Percentiles rank a stretch among this genome's conserved stretches.
These are phyloP conservation scores for Gardenia jasminoides DNA, from an alignment of 257 asterid genomes.

Conservation along the genomic window DNA sequence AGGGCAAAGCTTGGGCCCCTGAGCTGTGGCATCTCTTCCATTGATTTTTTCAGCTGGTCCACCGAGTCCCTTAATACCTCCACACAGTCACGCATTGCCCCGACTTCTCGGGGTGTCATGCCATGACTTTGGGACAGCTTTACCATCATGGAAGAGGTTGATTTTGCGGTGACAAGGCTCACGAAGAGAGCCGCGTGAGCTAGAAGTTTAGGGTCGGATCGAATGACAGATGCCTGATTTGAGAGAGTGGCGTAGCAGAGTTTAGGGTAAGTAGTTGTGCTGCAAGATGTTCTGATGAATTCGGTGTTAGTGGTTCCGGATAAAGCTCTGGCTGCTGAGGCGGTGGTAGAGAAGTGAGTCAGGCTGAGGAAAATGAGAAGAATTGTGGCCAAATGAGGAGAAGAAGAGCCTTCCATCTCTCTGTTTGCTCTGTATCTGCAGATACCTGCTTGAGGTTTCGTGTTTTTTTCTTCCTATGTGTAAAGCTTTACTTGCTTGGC, in stretches of 20 bases:
- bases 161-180: slow-evolving; percentile 35
- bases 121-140: slow-evolving; percentile 36
- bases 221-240: slow-evolving; percentile 41
- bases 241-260: slow-evolving; percentile 67
- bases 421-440: too few relatives aligned
- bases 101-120: slow-evolving; percentile 49
- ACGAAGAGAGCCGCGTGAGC: slow-evolving; percentile 62
- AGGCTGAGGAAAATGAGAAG: slow-evolving; percentile 23
- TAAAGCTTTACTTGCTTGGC: not conserved
- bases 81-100: slow-evolving; percentile 65
- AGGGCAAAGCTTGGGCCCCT: slow-evolving; percentile 34
- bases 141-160: slow-evolving; percentile 43
- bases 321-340: slow-evolving; percentile 23
- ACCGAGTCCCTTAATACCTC: slow-evolving; percentile 62
- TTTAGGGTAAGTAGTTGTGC: slow-evolving; percentile 58
- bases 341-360: slow-evolving; percentile 8
- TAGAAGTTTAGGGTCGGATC: slow-evolving; percentile 45
- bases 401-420: slow-evolving; percentile 29
- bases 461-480: not conserved
- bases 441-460: not conserved
- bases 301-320: slow-evolving; percentile 30
- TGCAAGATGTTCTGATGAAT: slow-evolving; percentile 57
- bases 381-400: slow-evolving; percentile 11
- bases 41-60: slow-evolving; percentile 34
- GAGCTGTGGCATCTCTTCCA: slow-evolving; percentile 46